Percentiles rank a stretch among this genome's conserved stretches.
Evolutionary conservation across 2,329 filamentous ascomycete genomes (phyloP).

Genomic region (Huntiella bhutanensis): DNA sequence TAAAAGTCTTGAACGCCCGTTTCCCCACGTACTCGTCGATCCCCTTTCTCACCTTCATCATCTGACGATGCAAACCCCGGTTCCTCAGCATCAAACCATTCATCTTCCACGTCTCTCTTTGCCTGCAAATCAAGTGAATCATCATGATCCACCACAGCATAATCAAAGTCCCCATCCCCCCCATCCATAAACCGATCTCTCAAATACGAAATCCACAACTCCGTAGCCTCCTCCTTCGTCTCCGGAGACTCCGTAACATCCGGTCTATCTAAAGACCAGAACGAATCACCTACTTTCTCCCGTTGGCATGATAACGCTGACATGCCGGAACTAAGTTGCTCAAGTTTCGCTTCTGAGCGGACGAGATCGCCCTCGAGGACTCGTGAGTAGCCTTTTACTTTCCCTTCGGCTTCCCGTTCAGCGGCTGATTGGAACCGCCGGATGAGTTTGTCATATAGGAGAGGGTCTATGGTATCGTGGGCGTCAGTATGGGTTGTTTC

Average conservation of each 20-base stretch:
- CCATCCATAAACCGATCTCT: conserved; percentile 56
- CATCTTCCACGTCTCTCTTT: conserved; percentile 47
- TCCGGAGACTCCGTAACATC: background rate
- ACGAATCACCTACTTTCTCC: background rate
- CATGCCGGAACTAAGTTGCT: conserved; percentile 15
- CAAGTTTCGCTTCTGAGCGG: conserved; percentile 58
- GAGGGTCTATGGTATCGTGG: conserved; percentile 34
- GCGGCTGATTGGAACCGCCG: conserved; percentile 54
- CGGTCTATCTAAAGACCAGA: background rate
- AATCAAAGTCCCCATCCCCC: conserved; percentile 62
- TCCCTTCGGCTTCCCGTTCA: conserved; percentile 57
- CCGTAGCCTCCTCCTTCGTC: conserved; percentile 42
- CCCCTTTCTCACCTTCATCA: conserved; percentile 18
- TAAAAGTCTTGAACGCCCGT: conserved; percentile 57
- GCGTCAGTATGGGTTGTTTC: background rate
- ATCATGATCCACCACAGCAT: conserved; percentile 47
- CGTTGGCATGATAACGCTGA: background rate
- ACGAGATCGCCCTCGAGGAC: conserved; percentile 59
- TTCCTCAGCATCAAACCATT: conserved; percentile 65
- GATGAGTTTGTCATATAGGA: conserved; percentile 66
- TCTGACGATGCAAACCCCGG: conserved; percentile 39
- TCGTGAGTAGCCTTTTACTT: conserved; percentile 58
- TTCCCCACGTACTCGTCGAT: conserved; percentile 28
- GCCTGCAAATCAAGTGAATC: conserved; percentile 43
- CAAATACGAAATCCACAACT: conserved; percentile 55